Evolutionary conservation across 768 basidiomycete species (phyloP).

Genomic region (Psilocybe sp.): DNA sequence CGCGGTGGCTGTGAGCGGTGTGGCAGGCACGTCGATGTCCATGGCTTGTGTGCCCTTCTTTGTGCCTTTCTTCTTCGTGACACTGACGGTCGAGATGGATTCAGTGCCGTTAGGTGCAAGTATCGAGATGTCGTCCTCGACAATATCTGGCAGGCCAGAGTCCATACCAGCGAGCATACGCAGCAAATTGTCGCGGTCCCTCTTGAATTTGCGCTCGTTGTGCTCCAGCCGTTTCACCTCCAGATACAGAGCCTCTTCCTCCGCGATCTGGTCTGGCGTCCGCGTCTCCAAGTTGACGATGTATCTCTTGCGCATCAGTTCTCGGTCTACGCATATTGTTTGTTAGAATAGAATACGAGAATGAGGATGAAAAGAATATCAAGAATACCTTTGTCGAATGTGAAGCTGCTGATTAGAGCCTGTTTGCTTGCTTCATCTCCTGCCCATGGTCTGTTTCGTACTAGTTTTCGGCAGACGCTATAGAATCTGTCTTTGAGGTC

Average conservation of each 20-base stretch:
- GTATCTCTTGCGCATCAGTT: slow-evolving; percentile 85
- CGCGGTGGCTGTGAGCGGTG: slow-evolving; percentile 36
- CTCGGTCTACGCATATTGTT: slow-evolving; percentile 57
- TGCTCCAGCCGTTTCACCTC: slow-evolving; percentile 96
- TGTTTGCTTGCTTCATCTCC: slow-evolving; percentile 77
- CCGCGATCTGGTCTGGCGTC: slow-evolving; percentile 85
- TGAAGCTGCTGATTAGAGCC: slow-evolving; percentile 64
- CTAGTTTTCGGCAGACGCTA: slow-evolving; percentile 83
- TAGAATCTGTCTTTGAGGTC: slow-evolving; percentile 95
- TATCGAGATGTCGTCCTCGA: slow-evolving; percentile 61
- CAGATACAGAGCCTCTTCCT: slow-evolving; percentile 93
- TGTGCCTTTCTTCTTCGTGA: slow-evolving; percentile 52
- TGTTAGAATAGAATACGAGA: slow-evolving; percentile 1
- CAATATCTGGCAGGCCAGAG: slow-evolving; percentile 75
- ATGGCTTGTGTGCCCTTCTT: slow-evolving; percentile 34
- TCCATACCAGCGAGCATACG: slow-evolving; percentile 84
- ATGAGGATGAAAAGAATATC: neutral
- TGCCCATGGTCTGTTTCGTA: slow-evolving; percentile 79
- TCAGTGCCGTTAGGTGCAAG: slow-evolving; percentile 44
- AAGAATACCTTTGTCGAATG: slow-evolving; percentile 83
- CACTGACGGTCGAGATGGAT: neutral
- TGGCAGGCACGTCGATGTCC: slow-evolving; percentile 49
- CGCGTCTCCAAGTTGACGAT: slow-evolving; percentile 83
- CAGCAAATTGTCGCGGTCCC: slow-evolving; percentile 84
- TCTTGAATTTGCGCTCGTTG: slow-evolving; percentile 82